Evolutionary conservation across 768 basidiomycete genomes (phyloP).

Genomic region (Floccularia luteovirens): DNA sequence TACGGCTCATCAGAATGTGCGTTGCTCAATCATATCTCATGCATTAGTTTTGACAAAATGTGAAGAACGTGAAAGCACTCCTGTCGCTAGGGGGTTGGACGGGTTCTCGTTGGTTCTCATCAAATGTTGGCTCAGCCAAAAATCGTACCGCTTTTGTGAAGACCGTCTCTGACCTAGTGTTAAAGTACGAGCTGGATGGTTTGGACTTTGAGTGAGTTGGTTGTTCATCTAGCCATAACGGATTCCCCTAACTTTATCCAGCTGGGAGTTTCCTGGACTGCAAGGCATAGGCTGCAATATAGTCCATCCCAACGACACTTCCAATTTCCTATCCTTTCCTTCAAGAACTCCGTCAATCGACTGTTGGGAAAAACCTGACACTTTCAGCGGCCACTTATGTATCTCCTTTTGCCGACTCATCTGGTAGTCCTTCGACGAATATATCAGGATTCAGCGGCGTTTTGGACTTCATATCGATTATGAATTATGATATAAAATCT

Average conservation of each 20-base stretch:
- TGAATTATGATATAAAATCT: conserved; percentile 67
- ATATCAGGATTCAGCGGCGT: conserved; percentile 59
- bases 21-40: conserved; percentile 13
- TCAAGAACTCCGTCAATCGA: conserved; percentile 51
- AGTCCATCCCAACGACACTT: conserved; percentile 54
- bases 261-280: conserved; percentile 82
- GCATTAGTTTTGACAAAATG: background rate
- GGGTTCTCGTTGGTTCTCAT: conserved; percentile 56
- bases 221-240: conserved; percentile 3
- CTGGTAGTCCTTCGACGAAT: conserved; percentile 49
- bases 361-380: conserved; percentile 47
- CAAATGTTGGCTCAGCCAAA: conserved; percentile 39
- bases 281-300: conserved; percentile 68
- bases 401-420: conserved; percentile 54
- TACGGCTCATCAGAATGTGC: conserved; percentile 30
- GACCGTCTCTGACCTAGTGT: conserved; percentile 40
- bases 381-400: conserved; percentile 69
- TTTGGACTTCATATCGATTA: conserved; percentile 69
- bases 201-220: conserved; percentile 58
- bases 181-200: conserved; percentile 47
- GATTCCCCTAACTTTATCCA: conserved; percentile 15
- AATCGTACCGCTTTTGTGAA: conserved; percentile 55
- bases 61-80: conserved; percentile 46
- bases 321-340: conserved; percentile 78
- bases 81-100: conserved; percentile 66